Evolutionary conservation across 2,329 filamentous ascomycete genomes (phyloP), one percentile per base, ranked within the genome.

Genomic region (Didymella pomorum): DNA sequence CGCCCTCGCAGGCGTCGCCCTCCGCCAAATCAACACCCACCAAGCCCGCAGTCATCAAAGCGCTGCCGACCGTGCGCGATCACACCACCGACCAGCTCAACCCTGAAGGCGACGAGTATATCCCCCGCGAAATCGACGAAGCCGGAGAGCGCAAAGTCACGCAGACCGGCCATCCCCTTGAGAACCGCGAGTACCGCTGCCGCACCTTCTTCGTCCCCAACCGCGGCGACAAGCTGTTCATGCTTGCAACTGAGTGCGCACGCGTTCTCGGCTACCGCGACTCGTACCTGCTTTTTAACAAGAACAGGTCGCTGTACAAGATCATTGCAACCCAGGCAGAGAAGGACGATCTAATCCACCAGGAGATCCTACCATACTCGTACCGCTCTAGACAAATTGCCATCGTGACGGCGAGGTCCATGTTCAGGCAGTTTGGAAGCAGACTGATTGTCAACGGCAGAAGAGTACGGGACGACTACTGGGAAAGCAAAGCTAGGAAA

Each of bases 381-480:
- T 99, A 99, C 76, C 88, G 95, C 43, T 99, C 95, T n/a, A 88
- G 95, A 49, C 95, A 99, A 79, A 99, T 99, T 68, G 95, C 95
- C 50, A 97, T 99, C 62, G 95, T 99, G 42, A 98, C 95, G 0
- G 95, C 95, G 28, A 88, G 92, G 64, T 98, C 94, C 68, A 99
- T 99, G 95, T 99, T 98, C 78, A 89, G 95, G 42, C 95, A 99
- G 76, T 99, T 99, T 77, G 95, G 95, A 47, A 97, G 93, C 77
- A 87, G 95, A 63, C 90, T 99, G 51, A 95, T 99, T 64, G 87
- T 91, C 33, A 91, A 93, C 71, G 95, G 95, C 31, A 86, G 94
- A 62, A 85, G 95, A 57, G 95, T 99, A 41, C 89, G 95, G 48
- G 95, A 99, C 78, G 95, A 99, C 76, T 99, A 99, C 79, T 99